Evolutionary conservation across 179 eudicot genomes (phyloP).

Genomic region (Carnegiea gigantea): DNA sequence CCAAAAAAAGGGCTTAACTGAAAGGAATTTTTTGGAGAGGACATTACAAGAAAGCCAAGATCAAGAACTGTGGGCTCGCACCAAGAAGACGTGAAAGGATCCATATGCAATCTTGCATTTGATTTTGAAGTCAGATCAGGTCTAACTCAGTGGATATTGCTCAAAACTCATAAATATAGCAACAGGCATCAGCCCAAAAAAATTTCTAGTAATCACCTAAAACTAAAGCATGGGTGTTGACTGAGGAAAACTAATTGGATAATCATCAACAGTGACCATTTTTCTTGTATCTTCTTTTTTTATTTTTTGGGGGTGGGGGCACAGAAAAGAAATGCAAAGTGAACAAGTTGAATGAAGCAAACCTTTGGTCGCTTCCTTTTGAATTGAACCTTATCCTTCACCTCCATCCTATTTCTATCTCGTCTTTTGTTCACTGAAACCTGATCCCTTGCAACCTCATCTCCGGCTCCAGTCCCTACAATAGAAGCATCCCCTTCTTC

Average conservation of each 20-base stretch:
- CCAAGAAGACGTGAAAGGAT: background rate
- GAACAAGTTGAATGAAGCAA: slow-evolving; percentile 14
- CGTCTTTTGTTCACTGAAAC: slow-evolving; percentile 19
- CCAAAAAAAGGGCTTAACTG: background rate
- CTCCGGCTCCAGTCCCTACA: slow-evolving; percentile 34
- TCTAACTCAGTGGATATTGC: background rate
- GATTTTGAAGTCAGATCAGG: background rate
- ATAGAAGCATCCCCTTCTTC: slow-evolving; percentile 24
- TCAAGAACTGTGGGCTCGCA: background rate
- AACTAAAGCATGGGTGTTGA: background rate
- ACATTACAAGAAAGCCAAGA: background rate
- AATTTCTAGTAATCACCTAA: background rate
- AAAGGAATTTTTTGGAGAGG: background rate
- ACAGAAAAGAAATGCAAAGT: background rate
- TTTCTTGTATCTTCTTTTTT: background rate
- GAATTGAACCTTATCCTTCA: slow-evolving; percentile 58
- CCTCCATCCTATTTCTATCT: slow-evolving; percentile 31
- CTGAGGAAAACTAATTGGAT: background rate
- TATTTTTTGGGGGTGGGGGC: background rate
- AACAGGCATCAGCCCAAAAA: background rate
- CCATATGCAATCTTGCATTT: slow-evolving; percentile 1
- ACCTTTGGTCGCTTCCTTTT: slow-evolving; percentile 83
- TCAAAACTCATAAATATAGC: background rate
- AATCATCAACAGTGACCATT: background rate
- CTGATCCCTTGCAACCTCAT: slow-evolving; percentile 24